Evolutionary conservation across 179 eudicot genomes (phyloP).

Genomic region (Carnegiea gigantea): DNA sequence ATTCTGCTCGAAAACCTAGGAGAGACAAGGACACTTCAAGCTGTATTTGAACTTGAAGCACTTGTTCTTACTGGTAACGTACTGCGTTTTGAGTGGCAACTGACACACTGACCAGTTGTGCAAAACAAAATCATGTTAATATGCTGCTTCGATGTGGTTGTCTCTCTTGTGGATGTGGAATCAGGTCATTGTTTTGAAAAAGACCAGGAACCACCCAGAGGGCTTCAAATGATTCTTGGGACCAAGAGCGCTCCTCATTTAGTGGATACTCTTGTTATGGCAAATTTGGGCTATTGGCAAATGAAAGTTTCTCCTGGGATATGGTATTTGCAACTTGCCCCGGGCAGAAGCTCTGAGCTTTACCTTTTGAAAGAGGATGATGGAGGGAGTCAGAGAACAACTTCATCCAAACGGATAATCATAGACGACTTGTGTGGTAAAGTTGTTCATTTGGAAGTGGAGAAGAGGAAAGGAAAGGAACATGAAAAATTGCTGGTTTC

Average conservation of each 20-base stretch:
- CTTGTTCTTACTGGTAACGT: conserved; percentile 86
- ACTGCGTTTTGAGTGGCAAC: not conserved
- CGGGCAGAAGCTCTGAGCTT: conserved; percentile 95
- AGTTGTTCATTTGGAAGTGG: conserved; percentile 84
- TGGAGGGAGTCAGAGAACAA: conserved; percentile 43
- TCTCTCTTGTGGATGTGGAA: conserved; percentile 18
- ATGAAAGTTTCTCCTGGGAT: conserved; percentile 99
- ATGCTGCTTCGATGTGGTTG: conserved; percentile 18
- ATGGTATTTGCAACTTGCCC: conserved; percentile 93
- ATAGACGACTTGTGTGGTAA: conserved; percentile 85
- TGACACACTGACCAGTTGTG: not conserved
- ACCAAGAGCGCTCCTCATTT: conserved; percentile 78
- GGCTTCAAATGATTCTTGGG: conserved; percentile 96
- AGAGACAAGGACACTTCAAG: conserved; percentile 85
- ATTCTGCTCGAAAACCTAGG: conserved; percentile 95
- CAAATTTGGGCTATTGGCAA: conserved; percentile 99
- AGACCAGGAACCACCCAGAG: conserved; percentile 90
- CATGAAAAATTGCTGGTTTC: conserved; percentile 71
- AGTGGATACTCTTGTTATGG: conserved; percentile 98
- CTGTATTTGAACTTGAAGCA: conserved; percentile 96
- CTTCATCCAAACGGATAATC: conserved; percentile 64
- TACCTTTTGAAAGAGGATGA: conserved; percentile 72
- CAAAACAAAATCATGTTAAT: not conserved
- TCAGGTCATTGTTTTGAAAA: conserved; percentile 97
- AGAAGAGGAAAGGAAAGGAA: conserved; percentile 85